phyloP scores from a whole-genome alignment of 202 grass and related monocot species.

The Setaria viridis region DNA sequence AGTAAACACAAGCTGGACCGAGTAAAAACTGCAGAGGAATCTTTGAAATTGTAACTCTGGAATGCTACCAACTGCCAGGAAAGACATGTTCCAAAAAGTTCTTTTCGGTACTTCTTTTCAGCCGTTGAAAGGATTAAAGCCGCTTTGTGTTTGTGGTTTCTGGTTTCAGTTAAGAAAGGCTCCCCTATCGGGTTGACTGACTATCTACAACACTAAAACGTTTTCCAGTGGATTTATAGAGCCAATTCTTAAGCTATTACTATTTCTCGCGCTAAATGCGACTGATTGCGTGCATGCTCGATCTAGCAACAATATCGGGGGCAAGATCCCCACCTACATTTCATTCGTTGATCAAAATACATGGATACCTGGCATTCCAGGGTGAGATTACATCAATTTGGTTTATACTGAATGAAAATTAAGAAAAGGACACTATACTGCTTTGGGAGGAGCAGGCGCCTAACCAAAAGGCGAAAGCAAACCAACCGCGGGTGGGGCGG shows the following conservation, averaged over 20 bases:
- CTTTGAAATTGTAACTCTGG: background rate
- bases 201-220: background rate
- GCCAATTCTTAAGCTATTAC: background rate
- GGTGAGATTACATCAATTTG: too few species aligned
- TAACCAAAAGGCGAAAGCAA: background rate
- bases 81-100: background rate
- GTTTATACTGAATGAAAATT: background rate
- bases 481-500: background rate
- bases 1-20: background rate
- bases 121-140: background rate
- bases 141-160: background rate
- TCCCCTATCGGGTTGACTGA: background rate
- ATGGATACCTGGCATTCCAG: too few species aligned
- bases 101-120: background rate
- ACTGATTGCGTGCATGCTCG: background rate
- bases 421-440: background rate
- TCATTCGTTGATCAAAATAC: too few species aligned
- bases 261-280: background rate
- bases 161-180: background rate
- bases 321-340: too few species aligned
- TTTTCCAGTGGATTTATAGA: background rate
- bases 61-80: background rate
- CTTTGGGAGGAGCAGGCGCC: background rate
- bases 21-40: conserved; percentile 1
- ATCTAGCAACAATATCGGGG: too few species aligned